phyloP scores from a whole-genome alignment of 2,329 filamentous ascomycete genomes.

The Pseudocercospora crystallina region DNA sequence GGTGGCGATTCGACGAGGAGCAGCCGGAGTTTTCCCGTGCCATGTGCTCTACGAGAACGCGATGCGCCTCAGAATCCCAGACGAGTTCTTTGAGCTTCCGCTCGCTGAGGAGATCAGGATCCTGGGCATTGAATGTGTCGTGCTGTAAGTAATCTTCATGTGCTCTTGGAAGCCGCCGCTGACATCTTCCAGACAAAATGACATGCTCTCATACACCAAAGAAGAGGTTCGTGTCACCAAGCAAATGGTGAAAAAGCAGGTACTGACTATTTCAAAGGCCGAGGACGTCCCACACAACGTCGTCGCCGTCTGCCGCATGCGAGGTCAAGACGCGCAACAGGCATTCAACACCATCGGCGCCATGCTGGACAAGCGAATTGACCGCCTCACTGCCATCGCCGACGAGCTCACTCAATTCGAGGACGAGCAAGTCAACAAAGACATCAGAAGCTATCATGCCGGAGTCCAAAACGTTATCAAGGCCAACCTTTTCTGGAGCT shows the following conservation, averaged over 20 bases:
- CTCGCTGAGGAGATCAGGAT: background rate
- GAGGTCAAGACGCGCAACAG: background rate
- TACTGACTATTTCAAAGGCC: background rate
- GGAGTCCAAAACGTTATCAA: background rate
- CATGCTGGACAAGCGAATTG: slow-evolving; percentile 1
- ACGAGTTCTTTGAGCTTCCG: background rate
- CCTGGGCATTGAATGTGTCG: background rate
- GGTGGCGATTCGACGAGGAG: background rate
- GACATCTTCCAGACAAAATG: background rate
- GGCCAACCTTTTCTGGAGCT: background rate
- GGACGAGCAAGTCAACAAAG: background rate
- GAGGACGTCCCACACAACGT: slow-evolving; percentile 2
- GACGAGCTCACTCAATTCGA: background rate
- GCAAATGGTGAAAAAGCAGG: background rate
- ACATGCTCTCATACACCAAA: slow-evolving; percentile 1
- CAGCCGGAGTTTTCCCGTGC: background rate
- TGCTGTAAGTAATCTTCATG: background rate
- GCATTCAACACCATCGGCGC: background rate
- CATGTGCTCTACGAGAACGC: background rate
- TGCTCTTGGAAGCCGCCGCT: background rate
- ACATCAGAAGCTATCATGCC: background rate
- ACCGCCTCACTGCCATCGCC: background rate
- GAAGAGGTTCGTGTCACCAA: background rate
- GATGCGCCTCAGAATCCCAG: background rate
- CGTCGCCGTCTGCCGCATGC: background rate